Evolutionary conservation across 129 eudicot species (phyloP).

Genomic region (Lactuca saligna): DNA sequence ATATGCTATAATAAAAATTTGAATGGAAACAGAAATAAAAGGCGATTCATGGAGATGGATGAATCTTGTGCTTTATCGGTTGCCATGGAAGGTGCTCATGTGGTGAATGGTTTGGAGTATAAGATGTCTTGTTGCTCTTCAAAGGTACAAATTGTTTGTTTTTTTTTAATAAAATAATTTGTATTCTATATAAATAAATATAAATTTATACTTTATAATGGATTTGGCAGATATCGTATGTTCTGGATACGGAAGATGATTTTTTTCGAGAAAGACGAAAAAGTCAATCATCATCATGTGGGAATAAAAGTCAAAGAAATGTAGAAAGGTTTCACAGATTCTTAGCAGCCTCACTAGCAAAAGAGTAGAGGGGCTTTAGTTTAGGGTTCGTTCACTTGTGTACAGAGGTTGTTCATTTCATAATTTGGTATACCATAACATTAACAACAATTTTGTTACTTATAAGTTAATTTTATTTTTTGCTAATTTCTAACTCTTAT

Average conservation of each 20-base stretch:
- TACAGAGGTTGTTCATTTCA: background rate
- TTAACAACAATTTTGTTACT: background rate
- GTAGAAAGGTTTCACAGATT: conserved; percentile 59
- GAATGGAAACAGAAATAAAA: conserved; percentile 52
- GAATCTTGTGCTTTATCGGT: conserved; percentile 46
- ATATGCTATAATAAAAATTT: too few species aligned
- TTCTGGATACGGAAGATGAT: conserved; percentile 89
- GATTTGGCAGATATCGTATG: conserved; percentile 75
- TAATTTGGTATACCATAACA: background rate
- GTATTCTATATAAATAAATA: background rate
- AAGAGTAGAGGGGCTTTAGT: background rate
- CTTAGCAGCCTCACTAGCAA: conserved; percentile 42
- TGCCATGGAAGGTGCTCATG: conserved; percentile 62
- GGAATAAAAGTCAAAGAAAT: conserved; percentile 24
- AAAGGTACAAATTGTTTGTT: conserved; percentile 46
- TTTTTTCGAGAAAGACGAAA: conserved; percentile 58
- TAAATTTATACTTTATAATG: too few species aligned
- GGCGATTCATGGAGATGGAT: conserved; percentile 44
- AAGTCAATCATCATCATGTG: conserved; percentile 18
- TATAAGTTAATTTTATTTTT: too few species aligned
- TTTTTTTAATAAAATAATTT: background rate
- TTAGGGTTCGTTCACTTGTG: background rate
- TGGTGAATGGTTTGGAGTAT: conserved; percentile 81
- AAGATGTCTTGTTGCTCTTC: conserved; percentile 76
- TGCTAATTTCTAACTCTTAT: too few species aligned